These are phyloP conservation scores for Xylona heveae DNA, from an alignment of 495 filamentous ascomycete genomes.

Conservation along the genomic window DNA sequence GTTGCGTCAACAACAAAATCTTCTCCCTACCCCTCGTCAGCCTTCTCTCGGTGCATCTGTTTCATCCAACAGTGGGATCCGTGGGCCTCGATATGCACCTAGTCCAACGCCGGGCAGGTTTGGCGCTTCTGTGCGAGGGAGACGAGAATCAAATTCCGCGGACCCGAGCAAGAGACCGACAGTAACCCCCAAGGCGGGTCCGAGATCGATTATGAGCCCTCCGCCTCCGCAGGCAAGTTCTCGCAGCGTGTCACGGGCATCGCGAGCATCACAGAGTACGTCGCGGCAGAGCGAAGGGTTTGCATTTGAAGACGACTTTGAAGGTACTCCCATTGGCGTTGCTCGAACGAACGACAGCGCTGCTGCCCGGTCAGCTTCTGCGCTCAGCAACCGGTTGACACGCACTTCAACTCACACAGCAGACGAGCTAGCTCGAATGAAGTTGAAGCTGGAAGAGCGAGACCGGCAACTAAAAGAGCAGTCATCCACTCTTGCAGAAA, in stretches of 20 bases:
- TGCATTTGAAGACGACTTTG: slow-evolving; percentile 17
- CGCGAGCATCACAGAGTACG: slow-evolving; percentile 14
- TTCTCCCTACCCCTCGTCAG: slow-evolving; percentile 30
- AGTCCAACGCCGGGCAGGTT: slow-evolving; percentile 50
- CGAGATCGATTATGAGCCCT: slow-evolving; percentile 29
- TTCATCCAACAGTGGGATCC: slow-evolving; percentile 19
- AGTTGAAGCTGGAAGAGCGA: slow-evolving; percentile 54
- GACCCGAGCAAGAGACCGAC: slow-evolving; percentile 30
- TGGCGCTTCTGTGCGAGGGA: slow-evolving; percentile 29
- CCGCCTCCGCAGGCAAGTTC: no score
- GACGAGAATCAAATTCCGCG: slow-evolving; percentile 19
- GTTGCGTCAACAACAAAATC: slow-evolving; percentile 28
- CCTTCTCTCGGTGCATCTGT: slow-evolving; percentile 29
- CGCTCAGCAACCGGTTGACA: slow-evolving; percentile 10
- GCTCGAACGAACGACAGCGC: slow-evolving; percentile 25
- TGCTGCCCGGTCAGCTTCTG: slow-evolving; percentile 17
- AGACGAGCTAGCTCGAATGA: slow-evolving; percentile 46
- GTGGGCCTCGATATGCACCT: slow-evolving; percentile 28
- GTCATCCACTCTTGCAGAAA: slow-evolving; percentile 55
- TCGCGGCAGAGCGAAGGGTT: slow-evolving; percentile 17
- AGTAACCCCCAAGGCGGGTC: slow-evolving; percentile 17
- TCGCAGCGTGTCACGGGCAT: slow-evolving; percentile 10
- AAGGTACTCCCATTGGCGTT: slow-evolving; percentile 33
- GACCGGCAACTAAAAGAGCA: slow-evolving; percentile 80
- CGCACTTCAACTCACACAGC: slow-evolving; percentile 13